Base-by-base conservation (phyloP, 2,329 filamentous ascomycete species). In the Alternaria ethzedia region DNA sequence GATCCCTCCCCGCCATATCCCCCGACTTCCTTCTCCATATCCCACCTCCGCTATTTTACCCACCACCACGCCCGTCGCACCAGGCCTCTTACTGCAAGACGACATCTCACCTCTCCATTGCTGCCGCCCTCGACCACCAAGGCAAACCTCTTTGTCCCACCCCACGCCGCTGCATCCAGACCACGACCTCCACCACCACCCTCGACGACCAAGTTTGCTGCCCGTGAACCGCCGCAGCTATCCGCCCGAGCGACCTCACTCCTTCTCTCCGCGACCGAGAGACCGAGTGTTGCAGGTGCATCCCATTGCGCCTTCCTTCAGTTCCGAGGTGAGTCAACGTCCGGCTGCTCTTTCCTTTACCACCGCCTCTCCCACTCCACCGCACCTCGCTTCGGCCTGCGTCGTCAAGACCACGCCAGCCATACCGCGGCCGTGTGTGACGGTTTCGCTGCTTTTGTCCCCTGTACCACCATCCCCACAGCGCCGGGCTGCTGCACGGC, bases 311-410 rank as follows among this genome's bases (percentile, higher is more conserved):
- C 70, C 59, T 54, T 69, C 47, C 55, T 54, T 28, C 15, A 60
- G 63, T 61, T 46, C 55, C 61, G 55, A 74, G 75, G 77, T 79
- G 75, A 79, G 76, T 79, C 74, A 78, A 74, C 67, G 56, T 58
- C 62, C 65, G 26, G 45, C 5, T 55, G 66, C 64, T 55, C 70
- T 57, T 71, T 64, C 61, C 65, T 54, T 54, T 9, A 41, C 45
- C 15, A 44, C 36, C 32, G 21, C 50, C 9, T 41, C 46, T 25
- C 11, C 5, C 30, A 17, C 23, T 36, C 44, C 30, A 28, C 65
- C 28, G 57, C 49, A 28, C 52, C 54, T 46, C 52, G 57, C 71
- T 56, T 63, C 59, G 45, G 69, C 63, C 64, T 66, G 63, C 51
- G 51, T 61, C 57, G 63, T 72, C 70, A 65, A 70, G 47, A 57